Evolutionary conservation across 106 monocot species (phyloP), one percentile per base, ranked within the genome.

Genomic region (Platanthera guangdongensis): DNA sequence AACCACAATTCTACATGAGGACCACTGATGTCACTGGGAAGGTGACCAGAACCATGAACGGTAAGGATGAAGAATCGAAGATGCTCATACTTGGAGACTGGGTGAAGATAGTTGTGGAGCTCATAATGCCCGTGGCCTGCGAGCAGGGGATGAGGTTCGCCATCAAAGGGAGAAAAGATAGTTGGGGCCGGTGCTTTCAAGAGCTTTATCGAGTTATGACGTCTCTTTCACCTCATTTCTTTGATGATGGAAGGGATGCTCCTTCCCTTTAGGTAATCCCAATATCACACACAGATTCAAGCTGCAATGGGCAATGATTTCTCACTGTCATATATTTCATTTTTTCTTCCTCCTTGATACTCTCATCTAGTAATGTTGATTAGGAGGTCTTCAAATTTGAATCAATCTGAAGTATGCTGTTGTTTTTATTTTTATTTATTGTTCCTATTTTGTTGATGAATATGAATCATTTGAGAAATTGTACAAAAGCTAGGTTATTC

Each of bases 31-130:
- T 88, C 15, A 93, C 92, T 0, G 90, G 90, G 8, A 87, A 84
- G 74, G 90, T 93, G 9, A 77, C 85, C 16, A 45, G 63, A 6
- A 89, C 87, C 30, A 85, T 85, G 87, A 85, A 92, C 53, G 89
- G 87, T 49, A 92, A 89, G 83, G 87, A 93, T 50, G 90, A 85
- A 80, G 90, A 88, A 70, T 79, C 90, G 25, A 90, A 86, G 80
- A 90, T 93, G 92, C 85, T 90, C 18, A 90, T 93, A 85, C 92
- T 90, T 5, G 92, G 92, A 45, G 92, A 90, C 65, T 78, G 90
- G 19, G 85, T 90, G 30, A 88, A 90, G 86, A 90, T 93, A 78
- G 82, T 77, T 19, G 92, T 88, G 12, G 87, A 93, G 75, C 87
- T 93, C 63, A 90, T 93, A 39, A 78, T 81, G 85, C 85, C 84